Evolutionary conservation across 2,329 filamentous ascomycete species (phyloP).

Genomic region (Tolypocladium tropicale): DNA sequence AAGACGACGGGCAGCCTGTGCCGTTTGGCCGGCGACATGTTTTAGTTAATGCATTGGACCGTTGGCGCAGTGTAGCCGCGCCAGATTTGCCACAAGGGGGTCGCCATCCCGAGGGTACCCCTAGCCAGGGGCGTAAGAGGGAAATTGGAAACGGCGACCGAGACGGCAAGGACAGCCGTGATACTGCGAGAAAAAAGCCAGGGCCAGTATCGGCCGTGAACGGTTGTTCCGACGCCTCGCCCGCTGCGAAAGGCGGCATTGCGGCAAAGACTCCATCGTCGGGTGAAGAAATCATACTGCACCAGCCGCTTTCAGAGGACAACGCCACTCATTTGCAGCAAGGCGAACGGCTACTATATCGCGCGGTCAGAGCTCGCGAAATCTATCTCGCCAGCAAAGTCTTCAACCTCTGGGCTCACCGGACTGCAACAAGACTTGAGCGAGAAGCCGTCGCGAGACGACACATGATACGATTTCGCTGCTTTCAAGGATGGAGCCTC

Average conservation of each 20-base stretch:
- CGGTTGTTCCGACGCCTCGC: background rate
- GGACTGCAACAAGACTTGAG: constrained; percentile 53
- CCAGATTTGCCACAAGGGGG: background rate
- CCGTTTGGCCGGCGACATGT: constrained; percentile 1
- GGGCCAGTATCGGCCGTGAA: background rate
- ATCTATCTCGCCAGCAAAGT: constrained; percentile 42
- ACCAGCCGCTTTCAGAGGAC: background rate
- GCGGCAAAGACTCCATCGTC: background rate
- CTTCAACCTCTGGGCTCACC: constrained; percentile 49
- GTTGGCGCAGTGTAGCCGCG: constrained; percentile 8
- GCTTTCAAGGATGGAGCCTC: constrained; percentile 25
- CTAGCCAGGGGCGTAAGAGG: background rate
- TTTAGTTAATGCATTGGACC: constrained; percentile 9
- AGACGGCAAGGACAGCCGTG: background rate
- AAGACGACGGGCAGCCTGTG: background rate
- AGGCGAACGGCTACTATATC: constrained; percentile 22
- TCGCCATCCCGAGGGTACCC: background rate
- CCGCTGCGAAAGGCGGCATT: background rate
- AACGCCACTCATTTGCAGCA: background rate
- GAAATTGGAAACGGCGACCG: background rate
- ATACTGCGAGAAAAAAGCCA: background rate
- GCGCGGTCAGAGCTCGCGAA: constrained; percentile 54
- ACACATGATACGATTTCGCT: constrained; percentile 54
- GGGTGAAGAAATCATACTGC: background rate
- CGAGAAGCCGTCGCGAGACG: constrained; percentile 58